Percentiles rank a stretch among this genome's conserved stretches.
These are phyloP conservation scores for Phytophthora cryptogea DNA, from an alignment of 352 stramenopile genomes.

Conservation along the genomic window DNA sequence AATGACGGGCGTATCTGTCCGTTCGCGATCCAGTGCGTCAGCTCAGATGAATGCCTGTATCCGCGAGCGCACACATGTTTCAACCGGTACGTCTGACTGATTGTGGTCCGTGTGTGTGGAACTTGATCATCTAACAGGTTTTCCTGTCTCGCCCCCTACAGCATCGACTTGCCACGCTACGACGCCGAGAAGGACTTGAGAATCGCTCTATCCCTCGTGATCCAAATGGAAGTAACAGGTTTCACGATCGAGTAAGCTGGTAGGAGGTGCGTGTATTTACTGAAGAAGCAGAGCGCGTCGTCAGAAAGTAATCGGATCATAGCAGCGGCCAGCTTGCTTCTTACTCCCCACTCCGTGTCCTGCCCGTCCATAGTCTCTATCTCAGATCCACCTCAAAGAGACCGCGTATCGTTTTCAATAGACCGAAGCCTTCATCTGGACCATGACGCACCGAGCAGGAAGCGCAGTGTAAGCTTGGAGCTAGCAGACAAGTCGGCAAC, in stretches of 20 bases:
- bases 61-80: slow-evolving; percentile 87
- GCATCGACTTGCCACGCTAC: slow-evolving; percentile 80
- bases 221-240: slow-evolving; percentile 88
- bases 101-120: background rate
- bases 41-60: slow-evolving; percentile 79
- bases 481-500: no score
- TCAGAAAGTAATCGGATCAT: slow-evolving; percentile 32
- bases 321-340: slow-evolving; percentile 30
- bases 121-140: slow-evolving; percentile 6
- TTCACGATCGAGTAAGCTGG: slow-evolving; percentile 82
- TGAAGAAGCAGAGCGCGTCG: slow-evolving; percentile 17
- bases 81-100: slow-evolving; percentile 62
- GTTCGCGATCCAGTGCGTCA: slow-evolving; percentile 88
- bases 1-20: slow-evolving; percentile 88
- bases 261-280: slow-evolving; percentile 39
- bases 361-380: background rate
- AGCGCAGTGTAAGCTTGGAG: background rate
- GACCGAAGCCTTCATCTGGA: background rate
- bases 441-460: background rate
- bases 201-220: slow-evolving; percentile 80
- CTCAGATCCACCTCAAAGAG: background rate
- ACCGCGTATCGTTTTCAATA: background rate
- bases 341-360: slow-evolving; percentile 1
- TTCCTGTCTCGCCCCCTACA: slow-evolving; percentile 28
- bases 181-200: slow-evolving; percentile 76